Conservation (phyloP, 352 stramenopile species). For the Phytophthora citrophthora region DNA sequence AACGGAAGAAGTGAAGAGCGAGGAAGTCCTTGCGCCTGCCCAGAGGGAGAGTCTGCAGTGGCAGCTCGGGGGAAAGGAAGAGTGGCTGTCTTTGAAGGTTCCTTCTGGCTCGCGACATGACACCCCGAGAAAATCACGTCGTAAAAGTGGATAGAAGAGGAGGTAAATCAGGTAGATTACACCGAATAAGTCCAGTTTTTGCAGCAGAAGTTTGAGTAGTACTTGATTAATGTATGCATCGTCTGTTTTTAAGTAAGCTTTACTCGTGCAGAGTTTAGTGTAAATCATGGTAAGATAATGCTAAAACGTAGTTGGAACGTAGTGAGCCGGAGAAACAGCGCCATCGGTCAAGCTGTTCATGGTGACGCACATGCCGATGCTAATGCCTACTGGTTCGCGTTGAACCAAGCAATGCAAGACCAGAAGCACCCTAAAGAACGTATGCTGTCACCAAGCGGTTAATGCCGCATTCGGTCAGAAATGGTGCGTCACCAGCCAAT, state of each 20-base stretch:
- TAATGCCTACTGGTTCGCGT: background rate
- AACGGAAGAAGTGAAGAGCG: background rate
- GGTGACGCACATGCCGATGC: background rate
- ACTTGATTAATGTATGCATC: too few species aligned
- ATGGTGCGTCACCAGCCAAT: constrained; percentile 12
- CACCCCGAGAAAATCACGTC: background rate
- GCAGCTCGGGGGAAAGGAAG: constrained; percentile 1
- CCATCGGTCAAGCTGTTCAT: too few species aligned
- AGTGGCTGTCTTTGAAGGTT: constrained; percentile 10
- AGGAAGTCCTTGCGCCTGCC: background rate
- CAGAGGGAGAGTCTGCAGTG: background rate
- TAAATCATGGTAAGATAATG: too few species aligned
- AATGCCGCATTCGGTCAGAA: background rate
- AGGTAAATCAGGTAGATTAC: too few species aligned
- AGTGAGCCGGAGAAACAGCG: too few species aligned
- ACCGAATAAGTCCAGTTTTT: too few species aligned
- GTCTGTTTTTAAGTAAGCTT: too few species aligned
- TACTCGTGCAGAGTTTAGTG: too few species aligned
- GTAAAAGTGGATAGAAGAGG: too few species aligned
- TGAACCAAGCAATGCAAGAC: background rate
- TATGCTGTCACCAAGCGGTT: background rate
- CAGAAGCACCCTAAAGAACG: constrained; percentile 4
- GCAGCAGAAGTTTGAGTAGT: too few species aligned
- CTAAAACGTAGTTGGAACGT: too few species aligned
- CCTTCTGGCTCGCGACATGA: constrained; percentile 15